A percentile compares a stretch with the other conserved stretches of the same genome.
Conservation (phyloP, 2,329 filamentous ascomycete species). For the Fusarium humuli region DNA sequence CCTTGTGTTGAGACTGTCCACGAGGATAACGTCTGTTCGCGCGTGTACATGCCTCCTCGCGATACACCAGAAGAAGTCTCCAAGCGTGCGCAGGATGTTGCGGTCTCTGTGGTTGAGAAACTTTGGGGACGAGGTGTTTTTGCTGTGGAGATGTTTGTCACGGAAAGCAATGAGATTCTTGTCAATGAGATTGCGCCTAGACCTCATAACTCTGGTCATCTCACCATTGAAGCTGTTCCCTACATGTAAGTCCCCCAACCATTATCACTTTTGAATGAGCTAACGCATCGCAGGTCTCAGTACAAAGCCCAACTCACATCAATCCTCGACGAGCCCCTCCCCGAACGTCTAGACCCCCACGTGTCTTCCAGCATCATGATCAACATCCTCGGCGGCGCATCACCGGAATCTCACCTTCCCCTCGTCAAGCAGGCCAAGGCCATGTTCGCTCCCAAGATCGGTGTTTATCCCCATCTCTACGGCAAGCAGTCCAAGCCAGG, state of each 20-base stretch:
- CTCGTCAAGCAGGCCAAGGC: constrained; percentile 61
- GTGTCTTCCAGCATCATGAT: constrained; percentile 79
- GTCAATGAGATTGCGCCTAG: constrained; percentile 90
- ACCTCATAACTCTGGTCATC: constrained; percentile 91
- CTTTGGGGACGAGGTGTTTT: constrained; percentile 94
- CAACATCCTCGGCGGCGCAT: constrained; percentile 80
- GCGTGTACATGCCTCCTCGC: constrained; percentile 87
- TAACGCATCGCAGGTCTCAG: constrained; percentile 67
- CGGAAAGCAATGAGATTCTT: constrained; percentile 75
- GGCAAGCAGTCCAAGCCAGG: constrained; percentile 89
- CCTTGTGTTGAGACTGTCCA: constrained; percentile 95
- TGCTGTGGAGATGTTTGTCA: constrained; percentile 95
- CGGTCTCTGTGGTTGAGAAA: constrained; percentile 71
- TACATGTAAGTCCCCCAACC: constrained; percentile 59
- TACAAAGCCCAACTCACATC: constrained; percentile 90
- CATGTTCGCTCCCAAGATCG: constrained; percentile 59
- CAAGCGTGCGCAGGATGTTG: constrained; percentile 58
- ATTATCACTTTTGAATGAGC: accelerated
- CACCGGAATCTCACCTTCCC: constrained; percentile 69
- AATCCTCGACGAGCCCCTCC: constrained; percentile 75
- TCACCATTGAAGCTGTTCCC: constrained; percentile 91
- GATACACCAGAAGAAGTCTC: constrained; percentile 83
- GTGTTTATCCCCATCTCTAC: constrained; percentile 82
- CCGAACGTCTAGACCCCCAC: constrained; percentile 66
- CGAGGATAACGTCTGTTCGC: constrained; percentile 94